Evolutionary conservation across 352 stramenopile species (phyloP).

Genomic region (Pythium periplocum): DNA sequence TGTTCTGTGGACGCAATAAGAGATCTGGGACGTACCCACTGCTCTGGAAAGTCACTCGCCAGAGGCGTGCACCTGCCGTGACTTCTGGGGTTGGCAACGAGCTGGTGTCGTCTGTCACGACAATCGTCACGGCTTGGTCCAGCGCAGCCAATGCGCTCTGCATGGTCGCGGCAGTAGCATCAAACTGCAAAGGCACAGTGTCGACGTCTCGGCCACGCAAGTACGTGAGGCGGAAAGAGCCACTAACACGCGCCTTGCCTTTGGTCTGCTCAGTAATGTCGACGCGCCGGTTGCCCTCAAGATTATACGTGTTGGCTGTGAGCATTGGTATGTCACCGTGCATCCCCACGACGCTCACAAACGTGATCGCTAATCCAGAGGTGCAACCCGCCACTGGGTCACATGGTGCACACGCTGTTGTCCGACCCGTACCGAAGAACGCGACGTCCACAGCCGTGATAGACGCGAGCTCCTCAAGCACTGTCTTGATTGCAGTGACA

Average conservation of each 20-base stretch:
- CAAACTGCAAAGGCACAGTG: conserved; percentile 68
- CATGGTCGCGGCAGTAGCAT: conserved; percentile 35
- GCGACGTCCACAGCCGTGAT: conserved; percentile 84
- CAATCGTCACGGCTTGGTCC: conserved; percentile 70
- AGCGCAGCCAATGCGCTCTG: conserved; percentile 70
- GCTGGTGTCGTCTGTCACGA: conserved; percentile 59
- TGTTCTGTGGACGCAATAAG: conserved; percentile 64
- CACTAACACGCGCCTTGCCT: conserved; percentile 86
- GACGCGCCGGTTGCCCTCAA: conserved; percentile 90
- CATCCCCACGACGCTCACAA: conserved; percentile 70
- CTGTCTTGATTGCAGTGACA: conserved; percentile 67
- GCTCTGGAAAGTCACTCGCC: conserved; percentile 88
- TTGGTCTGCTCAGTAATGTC: conserved; percentile 66
- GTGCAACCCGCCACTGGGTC: conserved; percentile 34
- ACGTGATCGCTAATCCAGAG: conserved; percentile 86
- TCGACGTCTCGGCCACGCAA: conserved; percentile 64
- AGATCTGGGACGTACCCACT: conserved; percentile 89
- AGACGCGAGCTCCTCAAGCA: conserved; percentile 85
- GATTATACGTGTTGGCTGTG: conserved; percentile 67
- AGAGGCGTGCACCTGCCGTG: conserved; percentile 59
- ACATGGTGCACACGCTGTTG: conserved; percentile 74
- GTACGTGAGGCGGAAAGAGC: conserved; percentile 89
- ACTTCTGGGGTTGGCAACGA: conserved; percentile 31
- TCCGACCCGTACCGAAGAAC: conserved; percentile 39
- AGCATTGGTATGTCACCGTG: conserved; percentile 88